Base-by-base conservation (phyloP, 306 rosid genomes). In the Adenanthera pavonina region DNA sequence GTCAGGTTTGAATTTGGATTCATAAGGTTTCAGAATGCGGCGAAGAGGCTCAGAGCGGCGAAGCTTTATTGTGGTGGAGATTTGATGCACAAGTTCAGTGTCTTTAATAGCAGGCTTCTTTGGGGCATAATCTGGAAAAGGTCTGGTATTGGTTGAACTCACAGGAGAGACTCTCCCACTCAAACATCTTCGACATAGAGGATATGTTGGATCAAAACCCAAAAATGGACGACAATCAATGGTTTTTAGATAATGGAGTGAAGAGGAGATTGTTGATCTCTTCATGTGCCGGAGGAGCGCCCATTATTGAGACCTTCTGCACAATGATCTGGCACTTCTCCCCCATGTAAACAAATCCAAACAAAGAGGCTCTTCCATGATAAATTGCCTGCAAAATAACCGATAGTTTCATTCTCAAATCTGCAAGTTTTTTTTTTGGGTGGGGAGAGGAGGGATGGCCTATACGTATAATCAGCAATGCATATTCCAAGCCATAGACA, bases 111-210 rank as follows among this genome's bases (percentile, higher is more conserved):
- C 77, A 44, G 92, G 91, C 59, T 84, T 94, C 64, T 88, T 89
- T 0, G 92, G 97, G 30, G 98, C 90, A 86, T 90, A 94, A 77
- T 92, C 94, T 53, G 98, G 98, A 74, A 94, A 94, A 20, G 95
- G 94, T 77, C 98, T 89, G 43, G 83, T 66, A 81, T 66, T 81
- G 53, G 86, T 77, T 74, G 90, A 79, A 79, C 69, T 71, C 47
- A 79, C 77, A 68, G 78, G 79, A 48, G 84, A 82, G 59, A 74
- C 47, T 53, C 43, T 75, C 34, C 59, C 72, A 75, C 51, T 87
- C 53, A 67, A 52, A 76, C 78, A 78, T 71, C 77, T 84, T 72
- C 69, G 54, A 57, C 48, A 69, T 35, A 72, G 64, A 4, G 60
- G 79, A 43, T 48, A 52, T 48, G 49, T 74, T 71, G 51, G 77